phyloP scores from a whole-genome alignment of 2,329 filamentous ascomycete species.

The Fusarium xylarioides region DNA sequence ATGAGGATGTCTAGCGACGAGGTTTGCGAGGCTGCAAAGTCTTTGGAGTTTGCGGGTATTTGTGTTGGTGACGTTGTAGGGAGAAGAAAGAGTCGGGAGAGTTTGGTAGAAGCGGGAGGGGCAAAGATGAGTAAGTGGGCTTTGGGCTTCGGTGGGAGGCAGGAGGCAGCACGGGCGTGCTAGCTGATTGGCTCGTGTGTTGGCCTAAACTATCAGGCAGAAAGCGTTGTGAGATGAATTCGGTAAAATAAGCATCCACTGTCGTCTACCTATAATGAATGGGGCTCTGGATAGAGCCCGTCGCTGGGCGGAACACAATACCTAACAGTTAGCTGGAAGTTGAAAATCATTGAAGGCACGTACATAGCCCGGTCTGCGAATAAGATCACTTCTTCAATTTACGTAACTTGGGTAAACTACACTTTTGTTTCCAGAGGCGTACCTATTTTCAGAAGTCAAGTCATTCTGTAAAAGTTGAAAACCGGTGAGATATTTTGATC shows the following conservation, averaged over 20 bases:
- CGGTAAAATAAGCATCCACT: constrained; percentile 26
- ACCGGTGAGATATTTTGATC: neutral
- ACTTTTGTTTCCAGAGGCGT: neutral
- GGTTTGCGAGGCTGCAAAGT: constrained; percentile 31
- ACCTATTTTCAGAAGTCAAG: neutral
- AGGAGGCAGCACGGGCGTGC: constrained; percentile 10
- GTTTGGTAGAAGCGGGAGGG: constrained; percentile 32
- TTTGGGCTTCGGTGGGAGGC: constrained; percentile 6
- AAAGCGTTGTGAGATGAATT: constrained; percentile 14
- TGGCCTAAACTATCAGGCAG: constrained; percentile 18
- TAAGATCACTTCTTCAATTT: neutral
- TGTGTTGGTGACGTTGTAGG: constrained; percentile 39
- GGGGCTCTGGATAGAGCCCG: constrained; percentile 3
- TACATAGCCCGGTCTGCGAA: neutral
- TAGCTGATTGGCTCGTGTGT: neutral
- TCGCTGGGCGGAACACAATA: neutral
- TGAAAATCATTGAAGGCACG: neutral
- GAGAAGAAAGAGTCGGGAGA: constrained; percentile 22
- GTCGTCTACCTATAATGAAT: constrained; percentile 11
- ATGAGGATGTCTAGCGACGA: constrained; percentile 28
- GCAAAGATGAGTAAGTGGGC: constrained; percentile 39
- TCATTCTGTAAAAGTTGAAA: neutral
- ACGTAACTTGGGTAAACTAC: neutral
- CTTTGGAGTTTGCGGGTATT: constrained; percentile 32
- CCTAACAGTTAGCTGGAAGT: neutral